Evolutionary conservation across 116 monocot genomes (phyloP), one percentile per base, ranked within the genome.

Genomic region (Cymodocea nodosa): DNA sequence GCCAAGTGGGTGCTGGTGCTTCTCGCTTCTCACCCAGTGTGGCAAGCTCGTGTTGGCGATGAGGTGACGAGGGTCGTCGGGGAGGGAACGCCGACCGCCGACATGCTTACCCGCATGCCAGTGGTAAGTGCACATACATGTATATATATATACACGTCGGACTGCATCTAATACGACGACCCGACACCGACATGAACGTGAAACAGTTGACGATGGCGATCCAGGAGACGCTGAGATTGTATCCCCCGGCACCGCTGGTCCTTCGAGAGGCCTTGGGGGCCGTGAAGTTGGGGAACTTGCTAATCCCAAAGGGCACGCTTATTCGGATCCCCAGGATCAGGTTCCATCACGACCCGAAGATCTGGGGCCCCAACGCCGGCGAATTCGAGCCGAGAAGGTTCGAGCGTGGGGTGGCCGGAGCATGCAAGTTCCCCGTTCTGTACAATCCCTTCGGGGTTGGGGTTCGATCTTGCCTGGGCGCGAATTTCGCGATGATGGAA

Each of bases 361-460:
- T 77, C 0, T 93, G 93, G 93, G 93, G 93, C 0, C 48, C 74
- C 7, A 75, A 88, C 35, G 85, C 72, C 16, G 37, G 70, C 10
- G 73, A 85, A 50, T 93, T 93, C 73, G 78, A 85, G 4, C 93
- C 93, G 0, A 77, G 74, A 36, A 74, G 93, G 50, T 93, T 78
- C 35, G 37, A 35, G 4, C 22, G 23, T 11, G 73, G 69, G 0
- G 69, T 73, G 6, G 16, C 51, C 7, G 24, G 40, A 2, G 69
- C 78, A 3, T 73, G 73, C 69, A 68, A 59, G n/a, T 63, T 64
- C 11, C 77, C 81, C 4, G 70, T 81, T 23, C 48, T 71, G 61
- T 93, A 83, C 74, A 50, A 81, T 17, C 88, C 93, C 0, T 93
- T 88, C 40, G 88, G 88, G 0, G 40, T 77, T 2, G 93, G 93